phyloP scores from a whole-genome alignment of 1,284 basidiomycete genomes.

The Wallemia hederae region DNA sequence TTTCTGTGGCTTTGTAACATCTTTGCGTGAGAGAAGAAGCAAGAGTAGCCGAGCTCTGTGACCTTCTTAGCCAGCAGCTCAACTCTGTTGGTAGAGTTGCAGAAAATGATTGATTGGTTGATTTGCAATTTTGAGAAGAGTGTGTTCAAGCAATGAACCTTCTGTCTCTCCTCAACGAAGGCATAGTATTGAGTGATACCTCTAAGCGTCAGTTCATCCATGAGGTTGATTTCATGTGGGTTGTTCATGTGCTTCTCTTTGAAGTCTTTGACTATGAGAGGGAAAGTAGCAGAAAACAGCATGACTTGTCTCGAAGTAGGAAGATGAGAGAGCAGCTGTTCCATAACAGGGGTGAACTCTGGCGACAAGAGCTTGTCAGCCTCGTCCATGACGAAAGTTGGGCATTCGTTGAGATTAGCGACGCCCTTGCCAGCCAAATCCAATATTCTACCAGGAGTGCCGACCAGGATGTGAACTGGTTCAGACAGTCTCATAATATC shows the following conservation, averaged over 20 bases:
- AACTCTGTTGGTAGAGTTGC: conserved; percentile 97
- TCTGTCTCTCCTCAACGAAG: conserved; percentile 94
- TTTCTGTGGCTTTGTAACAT: conserved; percentile 93
- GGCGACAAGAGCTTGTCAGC: conserved; percentile 92
- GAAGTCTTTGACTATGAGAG: conserved; percentile 96
- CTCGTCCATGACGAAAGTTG: conserved; percentile 96
- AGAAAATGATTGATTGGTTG: conserved; percentile 99
- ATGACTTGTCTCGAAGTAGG: conserved; percentile 78
- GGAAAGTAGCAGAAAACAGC: conserved; percentile 97
- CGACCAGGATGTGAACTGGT: conserved; percentile 79
- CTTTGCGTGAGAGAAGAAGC: conserved; percentile 99
- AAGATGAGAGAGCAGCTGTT: conserved; percentile 65
- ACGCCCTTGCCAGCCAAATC: conserved; percentile 81
- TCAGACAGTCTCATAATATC: conserved; percentile 82
- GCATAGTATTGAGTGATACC: conserved; percentile 99
- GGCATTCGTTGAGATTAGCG: conserved; percentile 77
- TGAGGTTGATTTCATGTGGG: conserved; percentile 94
- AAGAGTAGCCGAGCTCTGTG: conserved; percentile 94
- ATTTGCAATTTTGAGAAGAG: conserved; percentile 97
- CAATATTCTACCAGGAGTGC: conserved; percentile 83
- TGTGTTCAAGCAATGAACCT: conserved; percentile 94
- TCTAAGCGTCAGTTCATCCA: conserved; percentile 95
- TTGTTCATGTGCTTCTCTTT: conserved; percentile 96
- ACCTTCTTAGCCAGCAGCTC: conserved; percentile 97
- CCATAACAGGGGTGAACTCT: conserved; percentile 96